These are phyloP conservation scores for Inonotus hispidus DNA, from an alignment of 1,284 basidiomycete genomes.

Conservation along the genomic window DNA sequence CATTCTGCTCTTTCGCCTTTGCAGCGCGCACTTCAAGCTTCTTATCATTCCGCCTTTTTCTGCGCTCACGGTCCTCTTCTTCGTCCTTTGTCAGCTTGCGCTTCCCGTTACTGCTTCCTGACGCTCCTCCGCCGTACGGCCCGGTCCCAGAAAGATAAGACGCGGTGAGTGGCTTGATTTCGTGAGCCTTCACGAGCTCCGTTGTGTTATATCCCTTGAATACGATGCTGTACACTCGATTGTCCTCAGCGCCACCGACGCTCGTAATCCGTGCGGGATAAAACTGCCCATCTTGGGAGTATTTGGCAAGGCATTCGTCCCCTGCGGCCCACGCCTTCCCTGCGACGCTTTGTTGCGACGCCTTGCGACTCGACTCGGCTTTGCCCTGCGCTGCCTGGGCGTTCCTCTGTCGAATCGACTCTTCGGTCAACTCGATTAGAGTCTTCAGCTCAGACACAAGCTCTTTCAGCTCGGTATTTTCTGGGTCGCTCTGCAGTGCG, in stretches of 20 bases:
- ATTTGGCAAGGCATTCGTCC: constrained; percentile 90
- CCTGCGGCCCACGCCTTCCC: constrained; percentile 70
- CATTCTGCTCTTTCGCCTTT: constrained; percentile 85
- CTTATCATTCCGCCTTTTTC: constrained; percentile 97
- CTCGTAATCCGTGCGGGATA: constrained; percentile 90
- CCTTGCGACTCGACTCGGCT: constrained; percentile 37
- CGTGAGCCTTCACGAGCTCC: constrained; percentile 76
- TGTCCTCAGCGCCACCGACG: constrained; percentile 80
- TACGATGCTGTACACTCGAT: constrained; percentile 86
- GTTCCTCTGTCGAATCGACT: constrained; percentile 63
- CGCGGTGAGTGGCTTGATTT: constrained; percentile 66
- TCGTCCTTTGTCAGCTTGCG: constrained; percentile 76
- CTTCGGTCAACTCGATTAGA: constrained; percentile 83
- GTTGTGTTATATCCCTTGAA: constrained; percentile 96
- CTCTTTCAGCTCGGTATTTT: constrained; percentile 62
- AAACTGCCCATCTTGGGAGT: constrained; percentile 83
- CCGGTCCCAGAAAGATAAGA: constrained; percentile 5
- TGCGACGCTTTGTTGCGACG: constrained; percentile 8
- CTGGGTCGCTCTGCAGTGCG: constrained; percentile 79
- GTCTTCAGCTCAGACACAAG: constrained; percentile 78
- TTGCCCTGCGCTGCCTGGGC: constrained; percentile 42
- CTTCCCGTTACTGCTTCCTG: constrained; percentile 45
- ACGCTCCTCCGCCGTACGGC: constrained; percentile 6
- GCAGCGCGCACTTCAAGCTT: constrained; percentile 82
- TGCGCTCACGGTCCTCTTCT: constrained; percentile 85